These are phyloP conservation scores for Rhododendron mucronatum DNA, from an alignment of 148 eudicot genomes.

Conservation along the genomic window DNA sequence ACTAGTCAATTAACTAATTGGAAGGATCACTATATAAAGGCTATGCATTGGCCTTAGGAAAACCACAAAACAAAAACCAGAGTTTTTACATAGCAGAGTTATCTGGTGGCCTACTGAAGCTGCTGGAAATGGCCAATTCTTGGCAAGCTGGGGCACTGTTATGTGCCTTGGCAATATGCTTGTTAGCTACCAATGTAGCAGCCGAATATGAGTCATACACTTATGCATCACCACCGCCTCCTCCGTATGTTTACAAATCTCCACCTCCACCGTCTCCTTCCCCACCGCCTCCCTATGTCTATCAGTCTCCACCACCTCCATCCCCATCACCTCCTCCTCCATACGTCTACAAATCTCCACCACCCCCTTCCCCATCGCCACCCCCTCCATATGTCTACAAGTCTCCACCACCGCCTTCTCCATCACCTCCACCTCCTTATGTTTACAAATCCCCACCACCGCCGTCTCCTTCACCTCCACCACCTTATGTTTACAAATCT, in stretches of 20 bases:
- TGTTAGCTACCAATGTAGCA: background rate
- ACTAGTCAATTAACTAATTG: background rate
- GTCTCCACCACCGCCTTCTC: background rate
- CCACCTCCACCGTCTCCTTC: background rate
- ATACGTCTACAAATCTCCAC: background rate
- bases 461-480: background rate
- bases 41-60: background rate
- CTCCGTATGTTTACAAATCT: background rate
- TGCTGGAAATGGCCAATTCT: background rate
- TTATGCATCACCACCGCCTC: background rate
- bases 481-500: background rate
- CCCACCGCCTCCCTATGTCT: background rate
- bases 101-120: background rate
- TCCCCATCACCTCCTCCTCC: background rate
- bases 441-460: background rate
- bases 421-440: background rate
- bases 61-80: background rate
- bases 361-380: background rate
- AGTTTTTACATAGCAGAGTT: background rate
- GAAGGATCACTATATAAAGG: slow-evolving; percentile 1
- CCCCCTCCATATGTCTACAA: too few species aligned
- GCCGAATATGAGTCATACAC: background rate
- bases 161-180: background rate
- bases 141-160: background rate
- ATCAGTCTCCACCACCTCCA: background rate